Evolutionary conservation across 257 asterid genomes (phyloP).

Genomic region (Ehretia macrophylla): DNA sequence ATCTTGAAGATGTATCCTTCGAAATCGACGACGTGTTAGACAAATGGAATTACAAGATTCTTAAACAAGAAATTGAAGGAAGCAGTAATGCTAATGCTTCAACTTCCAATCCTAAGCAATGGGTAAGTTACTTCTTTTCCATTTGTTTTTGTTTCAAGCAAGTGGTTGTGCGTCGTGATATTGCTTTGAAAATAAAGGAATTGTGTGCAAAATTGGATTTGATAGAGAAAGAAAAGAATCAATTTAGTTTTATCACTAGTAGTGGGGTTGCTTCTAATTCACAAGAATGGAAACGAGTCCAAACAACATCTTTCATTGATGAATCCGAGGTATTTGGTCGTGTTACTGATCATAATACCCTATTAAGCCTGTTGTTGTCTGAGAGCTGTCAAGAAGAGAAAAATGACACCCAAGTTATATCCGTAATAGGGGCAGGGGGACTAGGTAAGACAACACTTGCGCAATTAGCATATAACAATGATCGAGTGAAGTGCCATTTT

Average conservation of each 20-base stretch:
- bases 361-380: constrained; percentile 15
- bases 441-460: constrained; percentile 24
- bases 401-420: neutral
- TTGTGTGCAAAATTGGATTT: constrained; percentile 6
- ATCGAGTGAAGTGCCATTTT: constrained; percentile 12
- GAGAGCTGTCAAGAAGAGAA: constrained; percentile 3
- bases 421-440: constrained; percentile 24
- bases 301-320: constrained; percentile 9
- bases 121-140: no score
- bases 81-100: no score
- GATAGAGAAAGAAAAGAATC: constrained; percentile 17
- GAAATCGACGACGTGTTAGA: no score
- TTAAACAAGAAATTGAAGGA: no score
- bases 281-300: constrained; percentile 4
- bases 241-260: constrained; percentile 3
- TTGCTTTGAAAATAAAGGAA: no score
- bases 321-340: neutral
- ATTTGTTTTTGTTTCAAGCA: no score
- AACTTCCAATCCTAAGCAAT: no score
- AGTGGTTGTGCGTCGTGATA: no score
- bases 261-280: neutral
- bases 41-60: no score
- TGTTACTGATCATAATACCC: neutral
- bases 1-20: no score
- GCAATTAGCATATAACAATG: constrained; percentile 21